Base-by-base conservation (phyloP, 2,329 filamentous ascomycete genomes). In the Aulographum hederae region DNA sequence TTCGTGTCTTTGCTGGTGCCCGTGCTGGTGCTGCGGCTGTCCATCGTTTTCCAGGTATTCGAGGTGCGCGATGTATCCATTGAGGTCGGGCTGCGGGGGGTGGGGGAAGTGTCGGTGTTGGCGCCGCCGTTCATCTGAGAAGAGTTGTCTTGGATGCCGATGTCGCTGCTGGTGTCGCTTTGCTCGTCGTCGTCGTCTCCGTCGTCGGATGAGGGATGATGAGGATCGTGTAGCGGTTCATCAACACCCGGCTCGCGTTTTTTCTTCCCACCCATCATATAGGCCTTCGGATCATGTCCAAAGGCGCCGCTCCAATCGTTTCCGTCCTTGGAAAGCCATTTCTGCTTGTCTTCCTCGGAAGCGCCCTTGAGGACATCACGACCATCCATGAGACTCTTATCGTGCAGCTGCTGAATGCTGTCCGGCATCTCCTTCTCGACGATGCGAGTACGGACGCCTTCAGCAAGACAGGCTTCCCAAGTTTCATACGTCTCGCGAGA, bases 401-500 rank as follows among this genome's bases (percentile, higher is more conserved):
- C 79, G 48, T 95, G 86, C 8, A 93, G 60, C 43, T 76, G 65
- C 50, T 78, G 70, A 0, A 86, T 65, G 8, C 68, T 56, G 1
- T 73, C 69, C 0, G 84, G 80, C 0, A 93, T 61, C 44, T 91
- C 77, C 16, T 73, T 66, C 6, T 67, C 58, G 1, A 94, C 81
- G 18, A 71, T 66, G 34, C 73, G 67, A 11, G 63, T 56, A 2
- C 89, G 72, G 0, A 93, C 80, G 10, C 86, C 86, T 51, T 95
- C 85, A 0, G 82, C 73, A 26, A 78, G 70, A 50, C 86, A 94
- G 1, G 84, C 80, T 52, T 94, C 84, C 82, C 85, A 95, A 0
- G 78, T 79, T 56, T 95, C 86, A 40, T 81, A 92, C 0, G 85
- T 94, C 59, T 95, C 89, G 19, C 86, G 75, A 1, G 78, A 76